Percentiles rank a stretch among this genome's conserved stretches.
These are phyloP conservation scores for Aspergillus hiratsukae DNA, from an alignment of 2,329 filamentous ascomycete species.

Conservation along the genomic window DNA sequence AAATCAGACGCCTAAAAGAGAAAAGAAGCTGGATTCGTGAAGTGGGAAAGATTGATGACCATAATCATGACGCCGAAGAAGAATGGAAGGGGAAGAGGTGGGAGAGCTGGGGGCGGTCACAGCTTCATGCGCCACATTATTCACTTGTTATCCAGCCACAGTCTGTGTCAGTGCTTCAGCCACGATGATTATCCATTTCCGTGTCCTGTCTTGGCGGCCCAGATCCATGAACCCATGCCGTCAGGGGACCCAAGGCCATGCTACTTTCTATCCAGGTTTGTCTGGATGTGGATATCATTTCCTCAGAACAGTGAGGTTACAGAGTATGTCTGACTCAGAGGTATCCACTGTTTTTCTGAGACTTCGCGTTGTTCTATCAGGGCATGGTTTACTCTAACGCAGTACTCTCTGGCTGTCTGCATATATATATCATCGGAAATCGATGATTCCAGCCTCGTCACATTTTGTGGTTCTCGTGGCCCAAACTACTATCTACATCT, in stretches of 20 bases:
- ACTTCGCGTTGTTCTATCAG: background rate
- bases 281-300: background rate
- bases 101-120: conserved; percentile 5
- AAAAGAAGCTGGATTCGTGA: background rate
- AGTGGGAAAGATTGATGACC: background rate
- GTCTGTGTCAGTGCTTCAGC: background rate
- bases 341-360: background rate
- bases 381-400: background rate
- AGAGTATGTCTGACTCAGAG: background rate
- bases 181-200: background rate
- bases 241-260: too few species aligned
- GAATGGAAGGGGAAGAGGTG: background rate
- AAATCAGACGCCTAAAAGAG: background rate
- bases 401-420: background rate
- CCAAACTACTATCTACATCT: background rate
- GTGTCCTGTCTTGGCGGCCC: too few species aligned
- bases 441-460: background rate
- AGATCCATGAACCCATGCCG: background rate
- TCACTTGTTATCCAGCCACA: background rate
- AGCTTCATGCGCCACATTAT: background rate
- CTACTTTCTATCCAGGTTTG: too few species aligned
- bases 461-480: background rate
- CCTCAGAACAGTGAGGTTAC: background rate
- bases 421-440: background rate
- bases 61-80: background rate